phyloP scores from a whole-genome alignment of 2,329 filamentous ascomycete species.

The Trichoderma arundinaceum region DNA sequence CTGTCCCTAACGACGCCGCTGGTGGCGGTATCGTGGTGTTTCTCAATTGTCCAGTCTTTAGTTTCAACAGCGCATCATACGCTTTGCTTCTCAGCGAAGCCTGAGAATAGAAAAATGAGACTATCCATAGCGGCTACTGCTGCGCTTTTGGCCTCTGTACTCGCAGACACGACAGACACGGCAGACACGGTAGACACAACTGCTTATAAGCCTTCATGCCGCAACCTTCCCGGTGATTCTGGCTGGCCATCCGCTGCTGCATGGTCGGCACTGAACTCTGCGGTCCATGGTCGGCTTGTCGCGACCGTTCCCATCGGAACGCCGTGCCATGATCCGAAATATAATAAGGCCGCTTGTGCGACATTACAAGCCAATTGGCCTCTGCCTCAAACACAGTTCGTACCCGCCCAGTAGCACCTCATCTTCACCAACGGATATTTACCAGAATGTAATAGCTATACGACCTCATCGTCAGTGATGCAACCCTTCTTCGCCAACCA shows the following conservation, averaged over 20 bases:
- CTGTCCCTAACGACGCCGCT: background rate
- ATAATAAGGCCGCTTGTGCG: slow-evolving; percentile 52
- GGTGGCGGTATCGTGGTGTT: background rate
- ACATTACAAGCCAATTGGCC: slow-evolving; percentile 52
- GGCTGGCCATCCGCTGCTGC: slow-evolving; percentile 3
- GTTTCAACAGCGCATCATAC: background rate
- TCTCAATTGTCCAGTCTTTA: background rate
- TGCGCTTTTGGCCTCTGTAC: slow-evolving; percentile 1
- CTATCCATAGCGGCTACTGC: slow-evolving; percentile 1
- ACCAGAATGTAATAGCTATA: background rate
- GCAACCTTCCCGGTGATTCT: slow-evolving; percentile 12
- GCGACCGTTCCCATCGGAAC: slow-evolving; percentile 56
- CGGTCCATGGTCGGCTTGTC: slow-evolving; percentile 57
- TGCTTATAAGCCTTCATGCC: background rate
- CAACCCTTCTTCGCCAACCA: slow-evolving; percentile 38
- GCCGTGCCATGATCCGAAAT: slow-evolving; percentile 56
- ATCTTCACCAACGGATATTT: background rate
- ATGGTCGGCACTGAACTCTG: slow-evolving; percentile 50
- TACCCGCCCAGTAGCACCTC: too few relatives aligned
- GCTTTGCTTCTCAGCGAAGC: background rate
- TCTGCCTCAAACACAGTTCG: slow-evolving; percentile 50
- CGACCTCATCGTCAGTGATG: slow-evolving; percentile 40
- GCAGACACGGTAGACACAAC: background rate
- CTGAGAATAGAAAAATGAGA: background rate
- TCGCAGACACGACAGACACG: background rate